Percentiles rank a stretch among this genome's conserved stretches.
phyloP scores from a whole-genome alignment of 2,329 filamentous ascomycete species.

The Fusarium citri region DNA sequence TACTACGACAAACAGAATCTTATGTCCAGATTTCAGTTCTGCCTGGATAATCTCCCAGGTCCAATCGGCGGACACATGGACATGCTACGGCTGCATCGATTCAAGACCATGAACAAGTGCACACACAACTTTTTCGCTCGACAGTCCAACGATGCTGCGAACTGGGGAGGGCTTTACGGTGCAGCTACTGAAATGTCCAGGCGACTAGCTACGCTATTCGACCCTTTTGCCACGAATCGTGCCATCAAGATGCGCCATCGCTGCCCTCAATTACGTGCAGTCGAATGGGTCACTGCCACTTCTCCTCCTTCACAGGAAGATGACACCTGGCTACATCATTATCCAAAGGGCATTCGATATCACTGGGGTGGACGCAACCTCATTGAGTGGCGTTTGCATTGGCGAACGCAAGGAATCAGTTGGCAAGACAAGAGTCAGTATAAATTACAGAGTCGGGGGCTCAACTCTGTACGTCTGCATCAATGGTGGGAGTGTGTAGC shows the following conservation, averaged over 20 bases:
- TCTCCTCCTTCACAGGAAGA: not conserved
- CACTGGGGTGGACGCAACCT: not conserved
- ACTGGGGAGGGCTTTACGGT: not conserved
- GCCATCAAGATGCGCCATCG: not conserved
- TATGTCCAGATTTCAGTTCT: conserved; percentile 1
- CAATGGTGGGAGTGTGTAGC: not conserved
- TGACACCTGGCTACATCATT: conserved; percentile 9
- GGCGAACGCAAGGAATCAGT: not conserved
- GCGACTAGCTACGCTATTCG: conserved; percentile 1
- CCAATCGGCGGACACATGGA: conserved; percentile 17
- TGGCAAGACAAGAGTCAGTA: not conserved
- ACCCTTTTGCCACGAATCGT: not conserved
- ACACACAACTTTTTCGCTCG: not conserved
- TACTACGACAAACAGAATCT: conserved; percentile 6
- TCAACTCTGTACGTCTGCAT: not conserved
- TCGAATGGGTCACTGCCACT: conserved; percentile 1
- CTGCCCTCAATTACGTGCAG: conserved; percentile 5
- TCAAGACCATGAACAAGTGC: conserved; percentile 11
- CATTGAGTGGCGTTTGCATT: not conserved
- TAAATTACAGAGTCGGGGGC: accelerated
- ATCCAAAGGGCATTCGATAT: conserved; percentile 22
- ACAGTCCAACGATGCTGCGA: no score
- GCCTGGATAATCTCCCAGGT: conserved; percentile 8
- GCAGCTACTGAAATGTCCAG: not conserved
- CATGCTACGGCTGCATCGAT: conserved; percentile 28